Evolutionary conservation across 495 filamentous ascomycete species (phyloP).

Genomic region (Aspergillus heteromorphus): DNA sequence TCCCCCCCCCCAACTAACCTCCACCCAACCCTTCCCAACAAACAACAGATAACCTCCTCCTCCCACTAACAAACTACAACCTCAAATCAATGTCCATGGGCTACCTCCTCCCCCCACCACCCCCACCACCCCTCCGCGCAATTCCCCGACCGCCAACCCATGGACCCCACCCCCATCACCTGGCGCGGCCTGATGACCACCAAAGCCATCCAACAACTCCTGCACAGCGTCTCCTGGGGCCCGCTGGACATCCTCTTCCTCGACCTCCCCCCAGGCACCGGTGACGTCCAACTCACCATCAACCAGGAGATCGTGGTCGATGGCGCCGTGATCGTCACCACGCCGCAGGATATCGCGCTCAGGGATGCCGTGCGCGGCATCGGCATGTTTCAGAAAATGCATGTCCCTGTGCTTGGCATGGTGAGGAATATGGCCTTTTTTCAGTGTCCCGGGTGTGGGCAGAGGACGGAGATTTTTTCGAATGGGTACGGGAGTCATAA

Average conservation of each 20-base stretch:
- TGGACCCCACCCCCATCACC: conserved; percentile 73
- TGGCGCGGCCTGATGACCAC: conserved; percentile 98
- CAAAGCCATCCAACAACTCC: conserved; percentile 91
- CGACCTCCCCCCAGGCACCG: conserved; percentile 90
- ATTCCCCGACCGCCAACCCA: conserved; percentile 24
- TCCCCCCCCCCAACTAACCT: background rate
- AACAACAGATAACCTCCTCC: conserved; percentile 63
- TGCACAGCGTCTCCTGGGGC: conserved; percentile 91
- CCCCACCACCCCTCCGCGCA: conserved; percentile 16
- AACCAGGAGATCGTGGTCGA: conserved; percentile 85
- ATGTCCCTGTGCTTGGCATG: conserved; percentile 78
- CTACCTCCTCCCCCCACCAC: conserved; percentile 60
- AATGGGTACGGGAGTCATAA: too few species aligned
- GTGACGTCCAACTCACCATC: conserved; percentile 89
- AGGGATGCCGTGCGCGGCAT: conserved; percentile 86
- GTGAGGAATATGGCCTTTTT: conserved; percentile 95
- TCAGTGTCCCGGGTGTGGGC: conserved; percentile 69
- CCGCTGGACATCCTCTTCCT: conserved; percentile 79
- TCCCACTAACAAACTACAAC: conserved; percentile 92
- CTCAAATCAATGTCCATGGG: conserved; percentile 98
- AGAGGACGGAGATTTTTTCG: conserved; percentile 72
- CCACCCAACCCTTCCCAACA: background rate
- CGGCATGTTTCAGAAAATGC: conserved; percentile 82
- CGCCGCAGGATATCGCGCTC: conserved; percentile 85
- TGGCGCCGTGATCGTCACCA: conserved; percentile 86